Conservation (phyloP, 2,329 filamentous ascomycete genomes). For the Hymenoscyphus infarciens region DNA sequence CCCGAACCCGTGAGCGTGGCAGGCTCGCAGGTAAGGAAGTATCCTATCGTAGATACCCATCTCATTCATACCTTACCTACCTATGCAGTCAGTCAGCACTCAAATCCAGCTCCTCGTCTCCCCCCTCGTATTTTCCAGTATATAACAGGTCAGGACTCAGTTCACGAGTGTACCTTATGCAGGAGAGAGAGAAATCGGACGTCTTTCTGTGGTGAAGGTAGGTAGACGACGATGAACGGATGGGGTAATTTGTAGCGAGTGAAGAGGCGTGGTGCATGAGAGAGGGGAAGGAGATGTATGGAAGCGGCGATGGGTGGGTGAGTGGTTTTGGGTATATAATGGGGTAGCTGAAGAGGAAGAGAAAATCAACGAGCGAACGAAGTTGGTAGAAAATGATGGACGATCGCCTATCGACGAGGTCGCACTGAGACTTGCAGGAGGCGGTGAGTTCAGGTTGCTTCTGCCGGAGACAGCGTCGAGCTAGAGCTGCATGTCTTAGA, state of each 20-base stretch:
- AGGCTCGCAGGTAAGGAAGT: background rate
- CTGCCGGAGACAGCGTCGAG: background rate
- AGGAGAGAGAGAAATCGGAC: background rate
- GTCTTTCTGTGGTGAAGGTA: background rate
- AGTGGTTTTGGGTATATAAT: too few species aligned
- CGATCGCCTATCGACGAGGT: background rate
- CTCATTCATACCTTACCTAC: too few species aligned
- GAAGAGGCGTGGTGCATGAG: too few species aligned
- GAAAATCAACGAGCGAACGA: too few species aligned
- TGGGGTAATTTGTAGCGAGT: background rate
- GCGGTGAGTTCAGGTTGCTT: background rate
- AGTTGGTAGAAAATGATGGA: too few species aligned
- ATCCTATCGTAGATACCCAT: background rate
- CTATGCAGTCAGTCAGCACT: too few species aligned
- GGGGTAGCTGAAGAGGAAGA: too few species aligned
- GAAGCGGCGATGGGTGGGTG: background rate
- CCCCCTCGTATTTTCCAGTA: background rate
- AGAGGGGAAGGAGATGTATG: background rate
- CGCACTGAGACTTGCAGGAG: background rate
- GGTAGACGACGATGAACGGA: background rate
- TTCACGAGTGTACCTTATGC: background rate
- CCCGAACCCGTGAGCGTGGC: too few species aligned
- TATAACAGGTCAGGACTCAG: background rate
- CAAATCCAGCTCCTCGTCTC: too few species aligned
- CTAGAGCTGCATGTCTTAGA: constrained; percentile 2